These are phyloP conservation scores for Flaveria brownii DNA, from an alignment of 129 eudicot genomes.

Conservation along the genomic window DNA sequence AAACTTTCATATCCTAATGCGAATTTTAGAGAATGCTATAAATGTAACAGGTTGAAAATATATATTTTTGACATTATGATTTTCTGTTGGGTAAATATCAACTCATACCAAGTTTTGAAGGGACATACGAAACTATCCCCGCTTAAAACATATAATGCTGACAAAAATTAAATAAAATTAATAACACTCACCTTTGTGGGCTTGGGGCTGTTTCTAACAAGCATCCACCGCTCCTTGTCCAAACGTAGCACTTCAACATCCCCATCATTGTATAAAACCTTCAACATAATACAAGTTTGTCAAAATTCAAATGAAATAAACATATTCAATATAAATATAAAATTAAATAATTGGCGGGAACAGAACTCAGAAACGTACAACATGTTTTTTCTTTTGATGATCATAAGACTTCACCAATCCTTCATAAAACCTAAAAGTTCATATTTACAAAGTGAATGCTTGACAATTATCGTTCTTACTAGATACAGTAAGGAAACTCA, in stretches of 20 bases:
- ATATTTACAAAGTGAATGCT: constrained; percentile 3
- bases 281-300: constrained; percentile 19
- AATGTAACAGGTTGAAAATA: background rate
- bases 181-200: constrained; percentile 46
- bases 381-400: constrained; percentile 75
- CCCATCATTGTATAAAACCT: constrained; percentile 89
- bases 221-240: constrained; percentile 86
- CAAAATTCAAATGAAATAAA: constrained; percentile 14
- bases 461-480: constrained; percentile 6
- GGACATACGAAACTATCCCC: background rate
- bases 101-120: background rate
- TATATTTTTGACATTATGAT: background rate
- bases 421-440: constrained; percentile 68
- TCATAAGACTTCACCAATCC: constrained; percentile 96
- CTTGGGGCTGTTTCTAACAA: constrained; percentile 46
- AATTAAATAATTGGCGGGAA: background rate
- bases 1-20: constrained; percentile 10
- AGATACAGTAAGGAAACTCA: constrained; percentile 42
- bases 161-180: background rate
- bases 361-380: constrained; percentile 52
- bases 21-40: background rate
- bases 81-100: constrained; percentile 4
- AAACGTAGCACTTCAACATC: constrained; percentile 92
- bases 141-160: background rate
- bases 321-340: constrained; percentile 3